These are phyloP conservation scores for Taphrina wiesneri DNA, from an alignment of 1,139 yeast species.

Conservation along the genomic window DNA sequence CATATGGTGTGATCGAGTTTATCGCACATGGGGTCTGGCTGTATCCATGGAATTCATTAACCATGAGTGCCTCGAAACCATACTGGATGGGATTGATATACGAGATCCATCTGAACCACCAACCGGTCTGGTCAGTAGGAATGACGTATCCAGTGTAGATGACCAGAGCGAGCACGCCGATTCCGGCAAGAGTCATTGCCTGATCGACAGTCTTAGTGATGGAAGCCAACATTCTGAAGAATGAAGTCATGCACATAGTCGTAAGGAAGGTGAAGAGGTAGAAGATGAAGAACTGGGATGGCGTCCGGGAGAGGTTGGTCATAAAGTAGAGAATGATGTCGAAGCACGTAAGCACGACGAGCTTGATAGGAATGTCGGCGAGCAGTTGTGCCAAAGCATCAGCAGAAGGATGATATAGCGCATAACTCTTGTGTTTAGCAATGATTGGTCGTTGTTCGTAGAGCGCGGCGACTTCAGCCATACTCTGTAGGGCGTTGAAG, in stretches of 20 bases:
- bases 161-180: constrained; percentile 55
- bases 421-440: constrained; percentile 62
- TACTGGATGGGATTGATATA: constrained; percentile 61
- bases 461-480: constrained; percentile 45
- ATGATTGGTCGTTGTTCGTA: constrained; percentile 62
- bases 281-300: constrained; percentile 66
- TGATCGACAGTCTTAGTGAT: constrained; percentile 57
- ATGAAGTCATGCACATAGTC: constrained; percentile 56
- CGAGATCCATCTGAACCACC: constrained; percentile 54
- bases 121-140: constrained; percentile 46
- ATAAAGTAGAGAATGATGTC: constrained; percentile 58
- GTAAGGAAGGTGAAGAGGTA: constrained; percentile 54
- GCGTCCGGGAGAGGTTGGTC: constrained; percentile 56
- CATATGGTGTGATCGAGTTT: constrained; percentile 51
- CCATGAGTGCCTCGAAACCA: constrained; percentile 58
- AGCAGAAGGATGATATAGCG: constrained; percentile 67
- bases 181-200: constrained; percentile 65
- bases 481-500: constrained; percentile 46
- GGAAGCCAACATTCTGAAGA: constrained; percentile 64
- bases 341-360: constrained; percentile 52
- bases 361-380: constrained; percentile 60
- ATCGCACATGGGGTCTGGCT: constrained; percentile 52
- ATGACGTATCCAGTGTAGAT: constrained; percentile 64
- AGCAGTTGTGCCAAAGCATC: constrained; percentile 62
- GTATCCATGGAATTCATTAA: constrained; percentile 59